A percentile compares a stretch with the other conserved stretches of the same genome.
These are phyloP conservation scores for Clarireedia hainanense DNA, from an alignment of 2,329 filamentous ascomycete species.

Conservation along the genomic window DNA sequence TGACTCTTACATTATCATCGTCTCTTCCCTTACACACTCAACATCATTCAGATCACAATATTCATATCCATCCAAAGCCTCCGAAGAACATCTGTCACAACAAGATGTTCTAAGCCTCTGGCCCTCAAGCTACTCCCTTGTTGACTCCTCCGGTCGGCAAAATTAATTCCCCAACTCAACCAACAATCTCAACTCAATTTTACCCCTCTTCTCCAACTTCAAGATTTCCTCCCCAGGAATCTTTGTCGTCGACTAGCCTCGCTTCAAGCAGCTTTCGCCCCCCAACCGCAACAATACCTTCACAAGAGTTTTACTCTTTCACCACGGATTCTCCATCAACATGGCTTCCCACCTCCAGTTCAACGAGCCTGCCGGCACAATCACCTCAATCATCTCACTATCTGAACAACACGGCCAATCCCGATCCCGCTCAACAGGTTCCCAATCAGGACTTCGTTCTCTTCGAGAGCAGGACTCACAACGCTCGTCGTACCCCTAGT, in stretches of 20 bases:
- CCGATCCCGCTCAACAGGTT: conserved; percentile 12
- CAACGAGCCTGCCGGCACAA: conserved; percentile 54
- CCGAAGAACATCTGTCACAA: background rate
- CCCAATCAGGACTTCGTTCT: conserved; percentile 65
- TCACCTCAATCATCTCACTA: conserved; percentile 40
- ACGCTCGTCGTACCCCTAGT: conserved; percentile 29
- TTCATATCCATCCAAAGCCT: background rate
- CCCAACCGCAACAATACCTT: conserved; percentile 51
- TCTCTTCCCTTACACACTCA: background rate
- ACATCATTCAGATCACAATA: background rate
- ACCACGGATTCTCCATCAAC: conserved; percentile 72
- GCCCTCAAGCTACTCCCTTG: background rate
- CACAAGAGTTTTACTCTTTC: conserved; percentile 65
- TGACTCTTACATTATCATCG: background rate
- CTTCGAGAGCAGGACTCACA: conserved; percentile 26
- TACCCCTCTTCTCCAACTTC: conserved; percentile 38
- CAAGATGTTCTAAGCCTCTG: conserved; percentile 7
- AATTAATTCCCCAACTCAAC: background rate
- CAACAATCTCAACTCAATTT: conserved; percentile 18
- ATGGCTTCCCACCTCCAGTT: conserved; percentile 67
- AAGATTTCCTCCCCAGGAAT: conserved; percentile 49
- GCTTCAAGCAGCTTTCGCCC: conserved; percentile 51
- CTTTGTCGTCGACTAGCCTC: conserved; percentile 65
- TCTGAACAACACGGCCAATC: background rate
- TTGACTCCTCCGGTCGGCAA: conserved; percentile 6